Evolutionary conservation across 192 early-diverging fungal genomes (phyloP).

Genomic region (Allomyces macrogynus): DNA sequence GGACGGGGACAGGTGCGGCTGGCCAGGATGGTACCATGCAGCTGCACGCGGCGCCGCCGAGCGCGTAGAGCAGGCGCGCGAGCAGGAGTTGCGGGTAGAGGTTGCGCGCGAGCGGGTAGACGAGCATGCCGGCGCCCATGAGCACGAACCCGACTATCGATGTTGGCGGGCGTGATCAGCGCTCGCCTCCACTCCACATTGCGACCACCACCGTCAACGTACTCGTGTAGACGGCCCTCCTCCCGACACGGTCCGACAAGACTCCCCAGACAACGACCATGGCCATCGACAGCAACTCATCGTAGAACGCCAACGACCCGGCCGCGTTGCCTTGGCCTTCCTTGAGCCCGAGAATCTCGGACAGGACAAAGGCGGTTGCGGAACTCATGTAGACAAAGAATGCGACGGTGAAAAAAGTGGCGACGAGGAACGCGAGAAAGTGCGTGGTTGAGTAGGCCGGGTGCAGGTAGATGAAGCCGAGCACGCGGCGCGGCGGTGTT

Average conservation of each 20-base stretch:
- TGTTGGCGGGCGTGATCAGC: constrained; percentile 25
- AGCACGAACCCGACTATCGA: constrained; percentile 23
- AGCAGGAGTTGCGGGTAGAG: constrained; percentile 39
- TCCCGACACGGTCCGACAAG: constrained; percentile 33
- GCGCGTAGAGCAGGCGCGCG: constrained; percentile 38
- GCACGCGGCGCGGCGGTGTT: constrained; percentile 5
- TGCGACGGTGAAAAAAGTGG: constrained; percentile 10
- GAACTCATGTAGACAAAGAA: constrained; percentile 17
- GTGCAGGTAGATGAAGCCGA: constrained; percentile 13
- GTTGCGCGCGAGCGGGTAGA: constrained; percentile 26
- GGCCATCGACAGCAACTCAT: constrained; percentile 35
- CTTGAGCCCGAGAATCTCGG: constrained; percentile 8
- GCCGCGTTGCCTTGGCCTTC: constrained; percentile 14
- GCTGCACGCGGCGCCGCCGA: constrained; percentile 36
- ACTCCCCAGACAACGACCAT: constrained; percentile 36
- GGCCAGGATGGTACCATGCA: constrained; percentile 38
- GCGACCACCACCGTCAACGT: too few species aligned
- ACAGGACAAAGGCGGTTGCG: constrained; percentile 19
- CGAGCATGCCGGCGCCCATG: constrained; percentile 26
- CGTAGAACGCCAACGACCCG: constrained; percentile 42
- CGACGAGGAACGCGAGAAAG: constrained; percentile 12
- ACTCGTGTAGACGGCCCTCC: constrained; percentile 24
- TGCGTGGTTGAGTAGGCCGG: constrained; percentile 6
- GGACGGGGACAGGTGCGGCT: too few species aligned
- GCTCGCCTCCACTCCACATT: constrained; percentile 41